A percentile compares a stretch with the other conserved stretches of the same genome.
These are phyloP conservation scores for Fusarium sp. DNA, from an alignment of 2,329 filamentous ascomycete species.

Conservation along the genomic window DNA sequence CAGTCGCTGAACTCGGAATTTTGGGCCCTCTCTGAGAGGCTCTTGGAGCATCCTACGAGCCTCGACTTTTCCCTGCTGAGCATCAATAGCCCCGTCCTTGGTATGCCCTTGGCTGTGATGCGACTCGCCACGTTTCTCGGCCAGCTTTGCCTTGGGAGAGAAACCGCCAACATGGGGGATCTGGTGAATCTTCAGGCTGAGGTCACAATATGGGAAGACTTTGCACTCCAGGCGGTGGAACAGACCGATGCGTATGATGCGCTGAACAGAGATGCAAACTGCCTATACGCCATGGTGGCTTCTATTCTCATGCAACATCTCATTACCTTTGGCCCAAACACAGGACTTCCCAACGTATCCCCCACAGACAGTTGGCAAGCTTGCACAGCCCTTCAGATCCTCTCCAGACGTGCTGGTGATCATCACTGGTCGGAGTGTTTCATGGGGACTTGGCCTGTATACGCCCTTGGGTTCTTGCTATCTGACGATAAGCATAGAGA, in stretches of 20 bases:
- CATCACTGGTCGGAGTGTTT: background rate
- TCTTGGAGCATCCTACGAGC: background rate
- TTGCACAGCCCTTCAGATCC: background rate
- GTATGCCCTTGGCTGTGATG: background rate
- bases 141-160: background rate
- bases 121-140: background rate
- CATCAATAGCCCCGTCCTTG: background rate
- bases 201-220: background rate
- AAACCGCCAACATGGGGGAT: background rate
- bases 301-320: background rate
- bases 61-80: background rate
- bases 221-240: background rate
- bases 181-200: fast-evolving
- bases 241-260: fast-evolving
- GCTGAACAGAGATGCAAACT: background rate
- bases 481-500: background rate
- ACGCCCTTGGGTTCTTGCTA: background rate
- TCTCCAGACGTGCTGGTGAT: background rate
- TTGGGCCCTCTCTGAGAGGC: background rate
- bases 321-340: background rate
- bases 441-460: background rate
- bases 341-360: background rate
- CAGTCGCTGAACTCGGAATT: background rate
- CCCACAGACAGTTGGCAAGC: background rate
- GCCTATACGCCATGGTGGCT: background rate